A percentile compares a stretch with the other conserved stretches of the same genome.
Evolutionary conservation across 306 rosid species (phyloP).

Genomic region (Astragalus membranaceus): DNA sequence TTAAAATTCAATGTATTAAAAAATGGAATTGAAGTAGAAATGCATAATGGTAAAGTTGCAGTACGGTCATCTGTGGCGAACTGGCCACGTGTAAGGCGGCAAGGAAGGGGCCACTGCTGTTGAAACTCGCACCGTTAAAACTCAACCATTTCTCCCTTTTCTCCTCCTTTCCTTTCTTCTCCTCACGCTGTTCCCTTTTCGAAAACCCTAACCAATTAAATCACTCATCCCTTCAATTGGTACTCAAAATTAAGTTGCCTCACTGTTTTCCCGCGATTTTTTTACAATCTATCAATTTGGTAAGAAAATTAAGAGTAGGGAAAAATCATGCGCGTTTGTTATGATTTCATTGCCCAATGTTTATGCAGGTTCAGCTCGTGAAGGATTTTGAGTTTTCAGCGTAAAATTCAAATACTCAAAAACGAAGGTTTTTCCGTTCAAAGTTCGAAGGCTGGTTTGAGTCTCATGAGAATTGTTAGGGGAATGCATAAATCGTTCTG

Average conservation of each 20-base stretch:
- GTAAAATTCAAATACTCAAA: constrained; percentile 35
- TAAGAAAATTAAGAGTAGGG: background rate
- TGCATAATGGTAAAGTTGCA: background rate
- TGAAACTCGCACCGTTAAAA: constrained; percentile 20
- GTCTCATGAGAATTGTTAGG: constrained; percentile 98
- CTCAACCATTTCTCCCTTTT: background rate
- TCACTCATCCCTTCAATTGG: background rate
- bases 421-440: constrained; percentile 56
- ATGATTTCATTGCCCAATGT: constrained; percentile 25
- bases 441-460: constrained; percentile 41
- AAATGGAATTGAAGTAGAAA: too few species aligned
- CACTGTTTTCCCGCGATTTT: background rate
- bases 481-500: constrained; percentile 91
- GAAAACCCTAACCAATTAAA: constrained; percentile 31
- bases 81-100: constrained; percentile 21
- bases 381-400: constrained; percentile 11
- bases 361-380: constrained; percentile 40
- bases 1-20: too few species aligned
- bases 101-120: background rate
- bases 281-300: background rate
- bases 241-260: background rate
- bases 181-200: background rate
- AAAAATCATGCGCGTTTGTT: background rate
- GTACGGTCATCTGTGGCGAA: background rate
- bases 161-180: too few species aligned